Conservation (phyloP, 2,329 filamentous ascomycete species). For the Xylariaceae sp. region DNA sequence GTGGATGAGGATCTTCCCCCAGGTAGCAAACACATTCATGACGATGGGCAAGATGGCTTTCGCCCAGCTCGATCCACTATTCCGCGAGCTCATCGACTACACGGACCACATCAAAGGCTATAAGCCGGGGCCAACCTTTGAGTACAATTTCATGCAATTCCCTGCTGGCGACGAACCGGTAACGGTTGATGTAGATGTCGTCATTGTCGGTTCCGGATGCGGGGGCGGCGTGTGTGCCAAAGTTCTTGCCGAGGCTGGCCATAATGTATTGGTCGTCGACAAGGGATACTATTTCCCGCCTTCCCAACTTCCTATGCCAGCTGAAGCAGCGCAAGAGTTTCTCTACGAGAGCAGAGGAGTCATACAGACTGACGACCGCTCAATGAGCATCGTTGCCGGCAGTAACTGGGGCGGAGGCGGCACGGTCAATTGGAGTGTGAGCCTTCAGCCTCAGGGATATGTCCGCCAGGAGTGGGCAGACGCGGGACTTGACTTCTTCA, state of each 20-base stretch:
- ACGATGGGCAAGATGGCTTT: constrained; percentile 51
- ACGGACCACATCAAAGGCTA: constrained; percentile 59
- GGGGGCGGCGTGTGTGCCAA: constrained; percentile 73
- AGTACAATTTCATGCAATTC: constrained; percentile 68
- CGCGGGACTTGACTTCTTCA: constrained; percentile 67
- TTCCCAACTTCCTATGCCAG: constrained; percentile 68
- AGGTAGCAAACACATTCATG: constrained; percentile 46
- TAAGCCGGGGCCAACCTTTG: constrained; percentile 56
- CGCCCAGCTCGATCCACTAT: constrained; percentile 59
- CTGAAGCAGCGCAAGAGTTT: constrained; percentile 56
- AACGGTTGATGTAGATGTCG: constrained; percentile 75
- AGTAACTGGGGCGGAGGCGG: constrained; percentile 75
- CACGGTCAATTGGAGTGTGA: constrained; percentile 70
- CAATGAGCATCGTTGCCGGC: constrained; percentile 62
- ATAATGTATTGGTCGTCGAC: constrained; percentile 69
- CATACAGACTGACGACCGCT: constrained; percentile 53
- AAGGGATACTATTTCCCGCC: constrained; percentile 71
- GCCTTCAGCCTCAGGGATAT: constrained; percentile 60
- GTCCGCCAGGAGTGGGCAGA: constrained; percentile 72
- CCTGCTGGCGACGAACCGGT: constrained; percentile 52
- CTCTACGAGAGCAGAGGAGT: constrained; percentile 66
- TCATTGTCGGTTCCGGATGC: constrained; percentile 75
- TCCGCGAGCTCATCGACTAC: constrained; percentile 63
- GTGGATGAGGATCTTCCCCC: constrained; percentile 59
- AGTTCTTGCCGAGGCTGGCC: constrained; percentile 60